Evolutionary conservation across 805 yeast species (phyloP).

Genomic region (Kodamaea laetipori): DNA sequence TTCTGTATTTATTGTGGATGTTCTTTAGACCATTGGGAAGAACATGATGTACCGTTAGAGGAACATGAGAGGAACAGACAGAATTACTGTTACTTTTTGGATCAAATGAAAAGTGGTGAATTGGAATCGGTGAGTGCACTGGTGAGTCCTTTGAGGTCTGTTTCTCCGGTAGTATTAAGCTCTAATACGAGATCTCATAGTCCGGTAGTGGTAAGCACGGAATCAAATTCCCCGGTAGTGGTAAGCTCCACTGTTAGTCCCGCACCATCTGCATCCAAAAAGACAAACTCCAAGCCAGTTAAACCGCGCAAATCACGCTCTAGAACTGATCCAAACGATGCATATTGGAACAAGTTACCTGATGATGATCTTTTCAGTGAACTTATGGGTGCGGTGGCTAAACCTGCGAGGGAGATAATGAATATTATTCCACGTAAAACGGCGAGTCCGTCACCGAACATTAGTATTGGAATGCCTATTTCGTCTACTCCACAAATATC

Average conservation of each 20-base stretch:
- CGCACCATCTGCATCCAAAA: no score
- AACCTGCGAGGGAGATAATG: conserved; percentile 1
- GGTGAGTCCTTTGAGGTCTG: not conserved
- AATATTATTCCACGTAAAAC: conserved; percentile 5
- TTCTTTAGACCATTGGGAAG: conserved; percentile 54
- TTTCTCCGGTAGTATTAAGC: not conserved
- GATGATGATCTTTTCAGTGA: conserved; percentile 22
- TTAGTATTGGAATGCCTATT: not conserved
- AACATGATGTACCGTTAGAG: conserved; percentile 58
- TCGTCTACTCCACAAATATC: not conserved
- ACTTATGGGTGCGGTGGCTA: conserved; percentile 15
- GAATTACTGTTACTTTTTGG: conserved; percentile 32
- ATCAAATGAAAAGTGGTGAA: conserved; percentile 6
- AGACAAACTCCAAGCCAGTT: not conserved
- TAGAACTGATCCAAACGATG: conserved; percentile 23
- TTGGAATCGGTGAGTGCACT: not conserved
- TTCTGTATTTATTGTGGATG: conserved; percentile 34
- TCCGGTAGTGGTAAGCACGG: no score
- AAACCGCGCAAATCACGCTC: not conserved
- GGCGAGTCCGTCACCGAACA: conserved; percentile 2
- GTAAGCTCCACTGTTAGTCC: no score
- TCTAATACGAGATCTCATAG: no score
- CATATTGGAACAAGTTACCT: conserved; percentile 27
- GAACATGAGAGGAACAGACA: conserved; percentile 46
- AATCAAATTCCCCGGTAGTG: no score